Conservation (phyloP, 2,329 filamentous ascomycete genomes). For the Calonectria montana region DNA sequence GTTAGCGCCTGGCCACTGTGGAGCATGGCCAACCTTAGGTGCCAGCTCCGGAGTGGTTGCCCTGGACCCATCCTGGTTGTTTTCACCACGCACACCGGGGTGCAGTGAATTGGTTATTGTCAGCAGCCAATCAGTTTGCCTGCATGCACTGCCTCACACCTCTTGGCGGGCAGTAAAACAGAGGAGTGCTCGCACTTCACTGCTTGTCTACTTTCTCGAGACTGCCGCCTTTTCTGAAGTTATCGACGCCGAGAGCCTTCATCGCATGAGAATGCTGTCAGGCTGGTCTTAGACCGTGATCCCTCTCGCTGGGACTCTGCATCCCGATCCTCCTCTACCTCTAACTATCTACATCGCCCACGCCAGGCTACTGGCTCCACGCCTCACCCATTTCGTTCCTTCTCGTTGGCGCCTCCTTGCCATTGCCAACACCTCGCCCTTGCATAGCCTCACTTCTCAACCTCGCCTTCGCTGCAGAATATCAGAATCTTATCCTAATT, state of each 20-base stretch:
- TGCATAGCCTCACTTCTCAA: slow-evolving; percentile 38
- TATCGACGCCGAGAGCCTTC: neutral
- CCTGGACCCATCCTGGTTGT: neutral
- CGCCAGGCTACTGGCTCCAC: slow-evolving; percentile 35
- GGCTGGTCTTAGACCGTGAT: neutral
- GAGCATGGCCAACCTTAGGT: neutral
- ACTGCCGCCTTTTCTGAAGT: neutral
- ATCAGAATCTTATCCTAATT: slow-evolving; percentile 21
- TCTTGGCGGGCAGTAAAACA: slow-evolving; percentile 4
- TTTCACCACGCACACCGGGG: neutral
- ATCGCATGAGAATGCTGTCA: slow-evolving; percentile 8
- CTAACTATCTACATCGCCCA: slow-evolving; percentile 28
- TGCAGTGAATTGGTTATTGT: neutral
- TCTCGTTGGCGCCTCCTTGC: slow-evolving; percentile 28
- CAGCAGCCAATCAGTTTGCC: neutral
- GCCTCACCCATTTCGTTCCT: slow-evolving; percentile 36
- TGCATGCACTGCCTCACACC: slow-evolving; percentile 3
- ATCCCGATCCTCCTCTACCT: slow-evolving; percentile 23
- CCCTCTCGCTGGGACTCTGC: slow-evolving; percentile 18
- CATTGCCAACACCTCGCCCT: slow-evolving; percentile 26
- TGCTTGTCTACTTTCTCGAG: neutral
- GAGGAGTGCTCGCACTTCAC: neutral
- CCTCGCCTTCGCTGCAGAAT: neutral
- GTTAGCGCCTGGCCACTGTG: neutral
- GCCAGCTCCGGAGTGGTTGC: neutral